Base-by-base conservation (phyloP, 495 filamentous ascomycete species). In the Penicillium cinerascens region DNA sequence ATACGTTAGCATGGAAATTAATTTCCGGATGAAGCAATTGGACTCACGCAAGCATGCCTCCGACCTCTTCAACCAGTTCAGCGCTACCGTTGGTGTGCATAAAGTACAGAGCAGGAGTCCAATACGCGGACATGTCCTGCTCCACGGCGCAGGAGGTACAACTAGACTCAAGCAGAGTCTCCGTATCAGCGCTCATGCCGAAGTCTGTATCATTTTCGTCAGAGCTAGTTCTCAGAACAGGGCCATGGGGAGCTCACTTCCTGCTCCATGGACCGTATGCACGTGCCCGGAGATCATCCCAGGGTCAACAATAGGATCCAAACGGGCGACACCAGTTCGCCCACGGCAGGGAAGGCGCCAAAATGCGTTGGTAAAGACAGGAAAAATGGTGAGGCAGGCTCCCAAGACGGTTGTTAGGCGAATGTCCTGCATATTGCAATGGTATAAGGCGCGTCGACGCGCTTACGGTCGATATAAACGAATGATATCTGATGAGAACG, bases 281-380 rank as follows among this genome's bases (percentile, higher is more conserved):
- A 71, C 71, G 59, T 84, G 81, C 29, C 64, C 61, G 2, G 76
- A 69, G 13, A 74, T 54, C 39, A 65, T 37, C 15, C 76, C 79
- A 8, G 73, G 71, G 37, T 73, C 64, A 25, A 82, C 70, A 48
- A 84, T 51, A 21, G 81, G 81, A 56, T 84, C 81, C 27, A 84
- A 64, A 23, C 79, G 75, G 42, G 73, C 80, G 62, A 89, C 53
- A 58, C 82, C 88, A 54, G 80, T 75, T 39, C 76, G 77, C 53
- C 81, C 84, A 52, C 77, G 82, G 65, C 91, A 96, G 46, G 85
- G 85, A 76, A 95, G 82, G 69, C 91, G 89, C 89, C 89, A 96
- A 69, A 95, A 95, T 33, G 88, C 91, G 56, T 79, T 59, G 33
- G 76, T 67, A 27, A 65, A 57, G 45, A 68, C 54, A 1, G 76